Base-by-base conservation (phyloP, 2,329 filamentous ascomycete species). In the Magnaporthales sp. region DNA sequence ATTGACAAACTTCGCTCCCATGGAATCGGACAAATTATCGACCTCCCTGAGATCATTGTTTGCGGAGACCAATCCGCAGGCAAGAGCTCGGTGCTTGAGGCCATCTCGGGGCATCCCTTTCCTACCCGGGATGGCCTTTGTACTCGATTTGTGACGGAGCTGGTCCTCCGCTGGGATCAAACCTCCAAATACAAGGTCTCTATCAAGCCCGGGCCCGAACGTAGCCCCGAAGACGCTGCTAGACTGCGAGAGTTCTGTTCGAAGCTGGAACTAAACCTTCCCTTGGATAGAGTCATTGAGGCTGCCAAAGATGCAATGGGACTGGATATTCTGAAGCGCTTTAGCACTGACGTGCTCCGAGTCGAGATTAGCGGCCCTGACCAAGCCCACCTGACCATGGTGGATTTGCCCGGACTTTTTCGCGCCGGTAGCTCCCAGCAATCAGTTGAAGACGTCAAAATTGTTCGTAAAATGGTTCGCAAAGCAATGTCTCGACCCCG, bases 81-180 rank as follows among this genome's bases (percentile, higher is more conserved):
- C 3, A 90, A 90, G 73, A 88, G 84, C 67, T 89, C 86, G 0
- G 85, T 89, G 0, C 80, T 90, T 0, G 86, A 90, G 70, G 87
- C 86, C 1, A 85, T 90, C 54, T 87, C 87, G 0, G 81, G 84
- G 3, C 80, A 90, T 1, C 79, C 80, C 0, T 90, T 90, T 68
- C 86, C 86, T 0, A 77, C 79, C 9, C 84, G 86, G 27, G 83
- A 84, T 66, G 84, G 80, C 51, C 72, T 88, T 0, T 89, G 86
- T 73, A 89, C 87, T 0, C 80, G 84, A 0, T 89, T 90, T 68
- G 82, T 86, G 0, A 90, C 86, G 0, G 85, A 90, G 72, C 75
- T 89, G 24, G 78, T 87, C 13, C 78, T 90, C 4, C 81, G 86
- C 22, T 80, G 81, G 10, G 75, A 75, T 3, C 24, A 73, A 0